phyloP scores from a whole-genome alignment of 2,329 filamentous ascomycete species.

The Neonectria punicea region DNA sequence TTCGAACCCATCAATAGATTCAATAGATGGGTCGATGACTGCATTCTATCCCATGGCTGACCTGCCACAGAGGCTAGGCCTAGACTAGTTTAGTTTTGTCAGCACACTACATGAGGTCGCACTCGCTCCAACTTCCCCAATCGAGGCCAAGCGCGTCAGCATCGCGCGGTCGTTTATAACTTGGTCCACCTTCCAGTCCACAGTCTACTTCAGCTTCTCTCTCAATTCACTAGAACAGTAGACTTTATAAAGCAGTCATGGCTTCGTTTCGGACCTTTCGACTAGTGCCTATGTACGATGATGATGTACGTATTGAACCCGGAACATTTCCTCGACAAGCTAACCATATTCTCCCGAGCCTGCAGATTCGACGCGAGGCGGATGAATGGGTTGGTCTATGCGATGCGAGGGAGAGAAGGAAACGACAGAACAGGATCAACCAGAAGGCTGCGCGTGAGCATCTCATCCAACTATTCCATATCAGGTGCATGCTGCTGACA shows the following conservation, averaged over 20 bases:
- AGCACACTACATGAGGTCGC: constrained; percentile 2
- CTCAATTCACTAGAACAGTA: neutral
- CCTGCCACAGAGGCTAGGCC: neutral
- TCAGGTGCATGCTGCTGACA: neutral
- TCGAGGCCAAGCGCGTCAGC: constrained; percentile 23
- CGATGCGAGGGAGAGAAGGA: constrained; percentile 33
- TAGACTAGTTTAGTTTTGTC: constrained; percentile 11
- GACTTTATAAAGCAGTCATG: constrained; percentile 5
- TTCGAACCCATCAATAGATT: too few species aligned
- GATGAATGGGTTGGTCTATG: constrained; percentile 33
- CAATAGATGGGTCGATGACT: too few species aligned
- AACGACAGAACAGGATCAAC: constrained; percentile 35
- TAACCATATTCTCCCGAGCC: constrained; percentile 3
- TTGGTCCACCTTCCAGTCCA: neutral
- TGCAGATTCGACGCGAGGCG: constrained; percentile 16
- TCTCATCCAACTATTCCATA: neutral
- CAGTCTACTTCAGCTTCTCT: neutral
- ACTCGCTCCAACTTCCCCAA: neutral
- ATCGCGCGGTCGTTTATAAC: neutral
- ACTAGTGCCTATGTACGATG: constrained; percentile 32
- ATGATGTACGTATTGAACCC: neutral
- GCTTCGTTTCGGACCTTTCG: constrained; percentile 34
- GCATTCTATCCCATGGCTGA: too few species aligned
- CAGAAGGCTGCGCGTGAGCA: constrained; percentile 31
- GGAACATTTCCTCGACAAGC: neutral